Base-by-base conservation (phyloP, 2,329 filamentous ascomycete species). In the Aspergillus pseudoterreus region DNA sequence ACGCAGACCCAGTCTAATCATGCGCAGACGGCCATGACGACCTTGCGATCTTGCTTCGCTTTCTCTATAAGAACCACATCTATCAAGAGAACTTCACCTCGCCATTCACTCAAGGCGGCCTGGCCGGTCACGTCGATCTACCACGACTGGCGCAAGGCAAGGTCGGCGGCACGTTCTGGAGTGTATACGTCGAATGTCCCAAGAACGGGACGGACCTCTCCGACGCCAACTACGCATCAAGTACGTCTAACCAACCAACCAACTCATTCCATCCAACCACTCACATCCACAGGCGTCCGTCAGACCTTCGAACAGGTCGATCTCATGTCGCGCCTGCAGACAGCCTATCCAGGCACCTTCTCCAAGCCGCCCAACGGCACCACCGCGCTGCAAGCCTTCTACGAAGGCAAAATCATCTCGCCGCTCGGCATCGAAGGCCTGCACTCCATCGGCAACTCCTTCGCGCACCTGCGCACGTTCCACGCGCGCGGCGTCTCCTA, bases 101-200 rank as follows among this genome's bases (percentile, higher is more conserved):
- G 35, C 79, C 81, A 5, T 96, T 96, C 64, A 81, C 86, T 57
- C 74, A 87, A 19, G 90, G 88, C 30, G 82, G 81, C 1, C 72
- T 95, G 47, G 64, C 69, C 0, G 78, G 78, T 3, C 88, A 97
- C 59, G 86, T 94, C 47, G 92, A 97, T 68, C 74, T 96, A 8
- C 85, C 87, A 1, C 83, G 92, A 4, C 78, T 96, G 44, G 78
- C 81, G 33, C 71, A 82, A 45, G 91, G 92, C 56, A 60, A 61
- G 27, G 63, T 70, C 4, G 91, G 91, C 36, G 92, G 91, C 50
- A 85, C 88, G n/a, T 96, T 96, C 68, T 96, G 92, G 92, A 92
- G 87, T 66, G 90, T 94, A 9, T 97, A 80, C 63, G 83, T 87
- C 38, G 82, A 82, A 0, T 96, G 92, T 64, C 91, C 92, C 0